These are phyloP conservation scores for Yarrowia osloensis DNA, from an alignment of 805 yeast species.

Conservation along the genomic window DNA sequence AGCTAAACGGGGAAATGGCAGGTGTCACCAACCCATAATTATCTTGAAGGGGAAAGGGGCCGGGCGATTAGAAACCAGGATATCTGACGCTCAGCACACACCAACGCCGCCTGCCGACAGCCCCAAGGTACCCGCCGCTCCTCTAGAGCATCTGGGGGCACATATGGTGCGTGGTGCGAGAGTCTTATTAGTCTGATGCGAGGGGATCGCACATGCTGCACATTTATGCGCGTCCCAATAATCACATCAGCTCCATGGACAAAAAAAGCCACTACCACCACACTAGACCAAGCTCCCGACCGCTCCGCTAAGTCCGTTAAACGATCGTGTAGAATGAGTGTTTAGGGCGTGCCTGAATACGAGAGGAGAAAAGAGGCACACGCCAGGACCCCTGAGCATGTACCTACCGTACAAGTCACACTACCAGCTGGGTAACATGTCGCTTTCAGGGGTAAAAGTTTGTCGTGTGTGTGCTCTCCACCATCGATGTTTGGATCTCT, in stretches of 20 bases:
- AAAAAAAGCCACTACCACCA: conserved; percentile 8
- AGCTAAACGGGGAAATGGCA: conserved; percentile 14
- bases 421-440: not conserved
- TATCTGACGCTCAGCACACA: not conserved
- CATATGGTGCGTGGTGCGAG: not conserved
- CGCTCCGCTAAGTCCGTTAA: not conserved
- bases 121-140: not conserved
- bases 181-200: conserved; percentile 6
- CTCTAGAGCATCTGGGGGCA: not conserved
- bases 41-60: not conserved
- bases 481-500: conserved; percentile 9
- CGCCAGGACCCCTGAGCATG: not conserved
- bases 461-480: not conserved
- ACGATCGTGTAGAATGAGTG: not conserved
- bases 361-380: not conserved
- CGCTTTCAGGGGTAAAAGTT: conserved; percentile 28
- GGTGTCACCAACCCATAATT: not conserved
- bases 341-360: not conserved
- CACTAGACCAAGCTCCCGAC: not conserved
- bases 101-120: not conserved
- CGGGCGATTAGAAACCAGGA: not conserved
- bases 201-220: conserved; percentile 21
- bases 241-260: conserved; percentile 13
- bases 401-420: not conserved
- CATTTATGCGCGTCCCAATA: conserved; percentile 15